Percentiles rank a stretch among this genome's conserved stretches.
phyloP scores from a whole-genome alignment of 805 yeast genomes.

The Metschnikowia gelsemii region DNA sequence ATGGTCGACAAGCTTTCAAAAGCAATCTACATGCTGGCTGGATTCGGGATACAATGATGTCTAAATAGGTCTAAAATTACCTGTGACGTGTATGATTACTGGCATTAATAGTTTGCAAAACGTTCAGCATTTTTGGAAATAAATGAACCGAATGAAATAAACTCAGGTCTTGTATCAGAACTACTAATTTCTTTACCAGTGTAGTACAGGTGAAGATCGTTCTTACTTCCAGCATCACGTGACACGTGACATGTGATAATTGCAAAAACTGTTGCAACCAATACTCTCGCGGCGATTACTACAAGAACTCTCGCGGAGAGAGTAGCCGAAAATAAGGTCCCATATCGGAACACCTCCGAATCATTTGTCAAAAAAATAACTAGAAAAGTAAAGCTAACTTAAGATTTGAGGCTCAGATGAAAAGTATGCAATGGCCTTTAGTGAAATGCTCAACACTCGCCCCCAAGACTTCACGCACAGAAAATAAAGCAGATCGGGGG shows the following conservation, averaged over 20 bases:
- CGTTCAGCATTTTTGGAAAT: neutral
- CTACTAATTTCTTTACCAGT: neutral
- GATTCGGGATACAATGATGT: slow-evolving; percentile 69
- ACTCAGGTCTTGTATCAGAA: neutral
- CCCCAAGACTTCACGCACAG: neutral
- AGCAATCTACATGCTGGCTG: slow-evolving; percentile 79
- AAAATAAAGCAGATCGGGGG: slow-evolving; percentile 3
- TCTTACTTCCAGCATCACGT: too few species aligned
- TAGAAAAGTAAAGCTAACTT: too few species aligned
- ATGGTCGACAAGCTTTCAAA: slow-evolving; percentile 55
- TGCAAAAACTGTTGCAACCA: too few species aligned
- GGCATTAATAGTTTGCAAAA: neutral
- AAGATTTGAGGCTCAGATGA: too few species aligned
- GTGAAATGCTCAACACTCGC: too few species aligned
- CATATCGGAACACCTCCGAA: too few species aligned
- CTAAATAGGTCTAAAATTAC: neutral
- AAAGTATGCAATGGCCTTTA: too few species aligned
- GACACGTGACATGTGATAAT: neutral
- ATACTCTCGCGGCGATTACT: slow-evolving; percentile 4
- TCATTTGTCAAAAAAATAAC: too few species aligned
- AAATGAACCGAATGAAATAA: neutral
- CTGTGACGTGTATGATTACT: neutral
- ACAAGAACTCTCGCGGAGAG: neutral
- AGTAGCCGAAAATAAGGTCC: neutral
- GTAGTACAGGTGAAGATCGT: too few species aligned